phyloP scores from a whole-genome alignment of 1,139 yeast species.

The Suhomyces choctaworum region DNA sequence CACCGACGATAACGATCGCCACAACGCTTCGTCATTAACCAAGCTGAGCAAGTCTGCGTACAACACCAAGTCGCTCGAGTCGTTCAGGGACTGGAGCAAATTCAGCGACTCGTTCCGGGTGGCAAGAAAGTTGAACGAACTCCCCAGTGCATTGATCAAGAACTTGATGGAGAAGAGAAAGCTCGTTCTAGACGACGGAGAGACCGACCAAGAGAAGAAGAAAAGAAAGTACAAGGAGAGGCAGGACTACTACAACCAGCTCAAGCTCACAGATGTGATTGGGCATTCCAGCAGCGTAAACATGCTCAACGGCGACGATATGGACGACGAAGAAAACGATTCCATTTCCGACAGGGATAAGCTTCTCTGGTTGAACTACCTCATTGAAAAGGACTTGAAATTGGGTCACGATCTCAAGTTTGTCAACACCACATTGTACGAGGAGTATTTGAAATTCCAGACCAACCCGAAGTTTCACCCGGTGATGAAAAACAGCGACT shows the following conservation, averaged over 20 bases:
- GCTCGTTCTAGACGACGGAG: slow-evolving; percentile 27
- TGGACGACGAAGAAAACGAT: slow-evolving; percentile 32
- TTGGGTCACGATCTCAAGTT: slow-evolving; percentile 45
- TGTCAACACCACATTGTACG: slow-evolving; percentile 32
- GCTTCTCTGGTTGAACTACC: slow-evolving; percentile 42
- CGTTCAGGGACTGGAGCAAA: slow-evolving; percentile 40
- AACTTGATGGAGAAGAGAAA: slow-evolving; percentile 44
- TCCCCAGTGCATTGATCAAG: slow-evolving; percentile 34
- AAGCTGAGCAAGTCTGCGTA: slow-evolving; percentile 22
- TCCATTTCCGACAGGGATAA: slow-evolving; percentile 28
- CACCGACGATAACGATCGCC: slow-evolving; percentile 17
- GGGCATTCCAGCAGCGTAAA: slow-evolving; percentile 6
- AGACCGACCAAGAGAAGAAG: slow-evolving; percentile 29
- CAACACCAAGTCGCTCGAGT: slow-evolving; percentile 41
- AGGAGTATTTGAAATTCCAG: slow-evolving; percentile 31
- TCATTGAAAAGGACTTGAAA: slow-evolving; percentile 46
- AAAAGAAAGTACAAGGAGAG: slow-evolving; percentile 22
- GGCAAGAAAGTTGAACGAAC: slow-evolving; percentile 30
- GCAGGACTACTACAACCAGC: slow-evolving; percentile 45
- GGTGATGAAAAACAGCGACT: slow-evolving; percentile 15
- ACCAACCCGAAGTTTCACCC: slow-evolving; percentile 36
- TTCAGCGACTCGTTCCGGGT: slow-evolving; percentile 31
- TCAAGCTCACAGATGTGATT: slow-evolving; percentile 24
- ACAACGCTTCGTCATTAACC: slow-evolving; percentile 16
- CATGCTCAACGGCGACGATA: slow-evolving; percentile 17